Evolutionary conservation across 352 stramenopile genomes (phyloP).

Genomic region (Pseudoperonospora humuli): DNA sequence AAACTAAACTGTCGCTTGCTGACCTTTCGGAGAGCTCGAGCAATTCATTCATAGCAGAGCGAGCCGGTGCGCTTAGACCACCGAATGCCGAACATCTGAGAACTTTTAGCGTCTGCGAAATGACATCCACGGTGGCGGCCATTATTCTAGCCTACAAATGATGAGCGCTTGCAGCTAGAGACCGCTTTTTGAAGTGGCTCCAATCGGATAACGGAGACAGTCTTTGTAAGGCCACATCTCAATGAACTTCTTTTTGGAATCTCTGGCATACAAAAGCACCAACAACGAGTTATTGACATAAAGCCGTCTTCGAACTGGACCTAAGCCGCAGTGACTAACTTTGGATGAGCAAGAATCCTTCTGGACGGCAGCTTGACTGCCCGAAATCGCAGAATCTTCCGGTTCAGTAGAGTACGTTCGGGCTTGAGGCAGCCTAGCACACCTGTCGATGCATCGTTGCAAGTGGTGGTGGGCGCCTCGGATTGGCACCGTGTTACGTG

Average conservation of each 20-base stretch:
- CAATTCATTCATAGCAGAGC: constrained; percentile 11
- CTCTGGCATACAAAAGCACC: not conserved
- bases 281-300: constrained; percentile 1
- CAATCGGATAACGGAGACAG: constrained; percentile 10
- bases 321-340: constrained; percentile 16
- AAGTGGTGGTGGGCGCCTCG: constrained; percentile 15
- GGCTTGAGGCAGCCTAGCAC: constrained; percentile 18
- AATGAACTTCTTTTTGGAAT: constrained; percentile 15
- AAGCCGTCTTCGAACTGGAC: constrained; percentile 2
- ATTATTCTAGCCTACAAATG: not conserved
- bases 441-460: constrained; percentile 23
- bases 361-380: constrained; percentile 27
- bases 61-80: constrained; percentile 1
- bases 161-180: constrained; percentile 12
- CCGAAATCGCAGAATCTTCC: constrained; percentile 18
- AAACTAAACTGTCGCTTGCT: constrained; percentile 12
- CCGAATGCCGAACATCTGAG: not conserved
- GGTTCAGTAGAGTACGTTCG: constrained; percentile 34
- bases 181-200: constrained; percentile 5
- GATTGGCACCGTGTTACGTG: constrained; percentile 8
- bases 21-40: not conserved
- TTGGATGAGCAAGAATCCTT: constrained; percentile 18
- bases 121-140: not conserved
- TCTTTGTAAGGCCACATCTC: constrained; percentile 18
- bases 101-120: constrained; percentile 9